phyloP scores from a whole-genome alignment of 805 yeast genomes.

The Metschnikowia proteae region DNA sequence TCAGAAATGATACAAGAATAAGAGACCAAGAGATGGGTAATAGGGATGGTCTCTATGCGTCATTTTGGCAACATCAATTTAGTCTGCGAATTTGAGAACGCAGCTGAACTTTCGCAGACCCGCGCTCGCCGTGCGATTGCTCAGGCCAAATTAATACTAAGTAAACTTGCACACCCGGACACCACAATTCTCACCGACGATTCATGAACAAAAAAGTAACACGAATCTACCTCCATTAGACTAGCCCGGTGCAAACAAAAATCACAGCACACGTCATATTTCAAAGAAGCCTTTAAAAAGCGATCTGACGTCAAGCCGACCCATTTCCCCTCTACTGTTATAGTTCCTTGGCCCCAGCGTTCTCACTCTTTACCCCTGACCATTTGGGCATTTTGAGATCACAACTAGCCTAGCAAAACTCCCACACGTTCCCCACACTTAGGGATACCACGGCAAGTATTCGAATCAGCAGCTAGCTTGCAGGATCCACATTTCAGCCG shows the following conservation, averaged over 20 bases:
- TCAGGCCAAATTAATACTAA: conserved; percentile 1
- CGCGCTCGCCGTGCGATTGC: conserved; percentile 1
- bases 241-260: conserved; percentile 1
- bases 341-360: not conserved
- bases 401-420: not conserved
- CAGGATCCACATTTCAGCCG: not conserved
- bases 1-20: too few relatives aligned
- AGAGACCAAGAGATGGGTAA: too few relatives aligned
- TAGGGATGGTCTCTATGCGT: too few relatives aligned
- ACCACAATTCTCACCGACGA: conserved; percentile 10
- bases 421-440: not conserved
- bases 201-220: conserved; percentile 5
- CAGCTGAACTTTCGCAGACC: too few relatives aligned
- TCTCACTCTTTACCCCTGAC: conserved; percentile 4
- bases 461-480: not conserved
- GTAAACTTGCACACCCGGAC: conserved; percentile 7
- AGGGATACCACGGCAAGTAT: not conserved
- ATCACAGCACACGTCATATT: conserved; percentile 1
- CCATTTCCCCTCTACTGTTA: not conserved
- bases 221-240: not conserved
- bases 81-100: too few relatives aligned
- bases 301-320: not conserved
- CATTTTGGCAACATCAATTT: too few relatives aligned
- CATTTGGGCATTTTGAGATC: conserved; percentile 1
- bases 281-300: not conserved